These are phyloP conservation scores for Globisporangium sylvaticum DNA, from an alignment of 352 stramenopile genomes.

Conservation along the genomic window DNA sequence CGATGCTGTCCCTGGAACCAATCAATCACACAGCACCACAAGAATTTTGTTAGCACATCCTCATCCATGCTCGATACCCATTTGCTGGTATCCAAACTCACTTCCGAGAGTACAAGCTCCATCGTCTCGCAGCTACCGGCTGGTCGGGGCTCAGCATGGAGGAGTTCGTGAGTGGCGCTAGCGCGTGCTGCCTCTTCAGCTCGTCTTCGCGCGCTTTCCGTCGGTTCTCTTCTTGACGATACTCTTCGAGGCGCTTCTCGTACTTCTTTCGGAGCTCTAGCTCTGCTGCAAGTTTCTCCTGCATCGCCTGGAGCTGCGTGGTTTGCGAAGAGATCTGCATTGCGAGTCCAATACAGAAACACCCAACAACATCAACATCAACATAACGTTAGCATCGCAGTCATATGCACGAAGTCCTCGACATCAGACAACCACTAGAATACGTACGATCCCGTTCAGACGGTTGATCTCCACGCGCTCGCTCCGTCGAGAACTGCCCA, in stretches of 20 bases:
- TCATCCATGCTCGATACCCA: neutral
- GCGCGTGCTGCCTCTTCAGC: slow-evolving; percentile 33
- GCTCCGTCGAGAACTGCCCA: slow-evolving; percentile 31
- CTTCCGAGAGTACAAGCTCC: slow-evolving; percentile 69
- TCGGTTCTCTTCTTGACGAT: slow-evolving; percentile 56
- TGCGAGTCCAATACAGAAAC: neutral
- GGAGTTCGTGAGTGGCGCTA: slow-evolving; percentile 28
- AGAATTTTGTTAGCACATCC: neutral
- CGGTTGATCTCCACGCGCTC: slow-evolving; percentile 61
- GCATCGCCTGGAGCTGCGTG: slow-evolving; percentile 56
- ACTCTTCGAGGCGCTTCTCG: slow-evolving; percentile 70
- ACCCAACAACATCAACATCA: neutral
- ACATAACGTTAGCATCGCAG: neutral
- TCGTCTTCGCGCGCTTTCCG: slow-evolving; percentile 50
- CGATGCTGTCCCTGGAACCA: slow-evolving; percentile 28
- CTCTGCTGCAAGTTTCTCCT: slow-evolving; percentile 64
- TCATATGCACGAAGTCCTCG: neutral
- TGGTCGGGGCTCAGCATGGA: slow-evolving; percentile 33
- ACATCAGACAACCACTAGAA: neutral
- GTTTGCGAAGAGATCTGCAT: slow-evolving; percentile 55
- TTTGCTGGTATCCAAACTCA: slow-evolving; percentile 21
- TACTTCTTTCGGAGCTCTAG: slow-evolving; percentile 71
- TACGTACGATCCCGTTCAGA: slow-evolving; percentile 56
- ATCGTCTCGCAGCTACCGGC: slow-evolving; percentile 41
- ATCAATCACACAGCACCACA: slow-evolving; percentile 5